Conservation (phyloP, 2,329 filamentous ascomycete species). For the Gnomoniopsis sp. region DNA sequence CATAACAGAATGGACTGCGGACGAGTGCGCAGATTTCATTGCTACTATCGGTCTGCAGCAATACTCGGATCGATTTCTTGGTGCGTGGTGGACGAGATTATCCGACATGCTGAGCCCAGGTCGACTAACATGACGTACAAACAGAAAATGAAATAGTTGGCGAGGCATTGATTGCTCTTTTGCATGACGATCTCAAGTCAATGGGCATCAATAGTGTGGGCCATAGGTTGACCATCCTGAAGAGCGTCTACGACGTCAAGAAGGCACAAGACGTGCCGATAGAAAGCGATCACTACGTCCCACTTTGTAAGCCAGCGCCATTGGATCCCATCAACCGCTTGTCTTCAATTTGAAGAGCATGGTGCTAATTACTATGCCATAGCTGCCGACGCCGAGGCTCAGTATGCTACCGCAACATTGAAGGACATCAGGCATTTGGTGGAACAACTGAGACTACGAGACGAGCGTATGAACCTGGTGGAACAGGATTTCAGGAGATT, state of each 20-base stretch:
- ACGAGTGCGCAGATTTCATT: slow-evolving; percentile 89
- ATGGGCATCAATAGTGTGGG: slow-evolving; percentile 92
- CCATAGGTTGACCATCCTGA: slow-evolving; percentile 90
- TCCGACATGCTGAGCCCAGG: neutral
- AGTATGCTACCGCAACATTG: slow-evolving; percentile 83
- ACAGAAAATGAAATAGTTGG: slow-evolving; percentile 92
- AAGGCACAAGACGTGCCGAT: slow-evolving; percentile 87
- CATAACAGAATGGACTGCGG: slow-evolving; percentile 76
- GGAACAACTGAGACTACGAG: slow-evolving; percentile 81
- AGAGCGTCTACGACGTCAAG: slow-evolving; percentile 95
- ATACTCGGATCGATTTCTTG: slow-evolving; percentile 79
- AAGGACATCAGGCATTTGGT: slow-evolving; percentile 92
- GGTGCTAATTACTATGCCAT: slow-evolving; percentile 20
- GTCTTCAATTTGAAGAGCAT: neutral
- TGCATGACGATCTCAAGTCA: slow-evolving; percentile 91
- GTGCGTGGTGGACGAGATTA: slow-evolving; percentile 47
- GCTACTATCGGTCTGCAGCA: slow-evolving; percentile 74
- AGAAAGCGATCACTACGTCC: slow-evolving; percentile 90
- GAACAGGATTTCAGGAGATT: slow-evolving; percentile 82
- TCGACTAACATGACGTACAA: slow-evolving; percentile 23
- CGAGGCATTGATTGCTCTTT: slow-evolving; percentile 82
- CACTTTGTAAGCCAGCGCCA: slow-evolving; percentile 65
- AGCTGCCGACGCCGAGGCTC: slow-evolving; percentile 87
- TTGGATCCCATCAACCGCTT: neutral
- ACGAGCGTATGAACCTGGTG: slow-evolving; percentile 81